Base-by-base conservation (phyloP, 352 stramenopile species). In the Phytophthora syringae region DNA sequence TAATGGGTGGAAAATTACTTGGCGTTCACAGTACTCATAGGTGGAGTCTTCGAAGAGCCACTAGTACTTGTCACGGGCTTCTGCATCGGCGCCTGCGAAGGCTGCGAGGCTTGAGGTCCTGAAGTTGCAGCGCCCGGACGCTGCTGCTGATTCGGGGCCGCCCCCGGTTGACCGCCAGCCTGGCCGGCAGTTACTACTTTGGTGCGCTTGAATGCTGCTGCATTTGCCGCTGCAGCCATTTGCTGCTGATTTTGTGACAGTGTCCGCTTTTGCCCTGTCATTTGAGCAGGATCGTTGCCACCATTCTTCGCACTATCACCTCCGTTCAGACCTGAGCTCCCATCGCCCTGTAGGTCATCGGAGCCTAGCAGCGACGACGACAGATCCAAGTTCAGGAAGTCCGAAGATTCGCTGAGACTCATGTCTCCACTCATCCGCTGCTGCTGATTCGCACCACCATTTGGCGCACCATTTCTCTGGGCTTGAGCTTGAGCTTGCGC, bases 1-100 rank as follows among this genome's bases (percentile, higher is more conserved):
- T 76, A 79, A 53, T 61, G 28, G 47, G 52, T 48, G 52, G 43
- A 60, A 39, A 64, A 44, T 76, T 94, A 94, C 77, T 94, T 94
- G 79, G 86, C 86, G 80, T 94, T 94, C 54, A 94, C 86, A 73
- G 86, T 86, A 82, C 86, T 91, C 84, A 94, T 91, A 51, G 86
- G 84, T 68, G 86, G 86, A 66, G 86, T 92, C 79, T 94, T 94
- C 50, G 82, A 91, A 44, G 86, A 87, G 60, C 82, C 83, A 74
- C 80, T 79, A 49, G 75, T 65, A 67, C 83, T 82, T 75, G 79
- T 72, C 42, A 83, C 80, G 52, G 84, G 75, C 64, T 94, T 94
- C 62, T 88, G 83, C 77, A 93, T 88, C 25, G 67, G 60, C 32
- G 81, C 52, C 60, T 88, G 80, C 21, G 74, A 80, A 1, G 82